phyloP scores from a whole-genome alignment of 768 basidiomycete genomes.

The Trametes villosa region DNA sequence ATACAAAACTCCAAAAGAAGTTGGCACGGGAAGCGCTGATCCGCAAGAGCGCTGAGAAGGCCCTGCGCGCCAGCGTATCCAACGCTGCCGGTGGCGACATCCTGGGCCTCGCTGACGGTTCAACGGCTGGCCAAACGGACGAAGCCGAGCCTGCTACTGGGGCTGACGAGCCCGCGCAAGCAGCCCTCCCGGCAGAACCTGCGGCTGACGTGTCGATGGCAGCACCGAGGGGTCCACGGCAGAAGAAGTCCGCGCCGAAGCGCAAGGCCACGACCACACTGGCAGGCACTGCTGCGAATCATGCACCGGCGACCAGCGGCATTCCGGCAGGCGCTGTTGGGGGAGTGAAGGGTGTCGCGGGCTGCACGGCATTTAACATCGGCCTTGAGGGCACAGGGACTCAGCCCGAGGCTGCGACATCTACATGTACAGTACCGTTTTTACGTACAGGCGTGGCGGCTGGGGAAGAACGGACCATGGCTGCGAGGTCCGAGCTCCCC shows the following conservation, averaged over 20 bases:
- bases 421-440: too few species aligned
- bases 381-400: too few species aligned
- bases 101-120: not conserved
- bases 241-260: not conserved
- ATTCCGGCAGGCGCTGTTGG: too few species aligned
- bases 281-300: not conserved
- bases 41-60: slow-evolving; percentile 14
- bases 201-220: not conserved
- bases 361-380: too few species aligned
- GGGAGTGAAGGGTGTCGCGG: too few species aligned
- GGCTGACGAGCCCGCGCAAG: too few species aligned
- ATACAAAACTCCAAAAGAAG: slow-evolving; percentile 22
- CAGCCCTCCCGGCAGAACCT: not conserved
- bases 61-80: not conserved
- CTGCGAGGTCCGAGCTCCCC: too few species aligned
- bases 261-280: too few species aligned
- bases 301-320: too few species aligned
- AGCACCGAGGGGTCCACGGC: not conserved
- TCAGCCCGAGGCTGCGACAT: too few species aligned
- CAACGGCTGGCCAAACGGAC: not conserved
- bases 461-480: too few species aligned
- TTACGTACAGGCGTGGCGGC: too few species aligned
- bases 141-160: not conserved
- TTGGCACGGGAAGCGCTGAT: slow-evolving; percentile 10
- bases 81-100: not conserved